These are phyloP conservation scores for Chlorophyllum brunneum DNA, from an alignment of 768 basidiomycete species.

Conservation along the genomic window DNA sequence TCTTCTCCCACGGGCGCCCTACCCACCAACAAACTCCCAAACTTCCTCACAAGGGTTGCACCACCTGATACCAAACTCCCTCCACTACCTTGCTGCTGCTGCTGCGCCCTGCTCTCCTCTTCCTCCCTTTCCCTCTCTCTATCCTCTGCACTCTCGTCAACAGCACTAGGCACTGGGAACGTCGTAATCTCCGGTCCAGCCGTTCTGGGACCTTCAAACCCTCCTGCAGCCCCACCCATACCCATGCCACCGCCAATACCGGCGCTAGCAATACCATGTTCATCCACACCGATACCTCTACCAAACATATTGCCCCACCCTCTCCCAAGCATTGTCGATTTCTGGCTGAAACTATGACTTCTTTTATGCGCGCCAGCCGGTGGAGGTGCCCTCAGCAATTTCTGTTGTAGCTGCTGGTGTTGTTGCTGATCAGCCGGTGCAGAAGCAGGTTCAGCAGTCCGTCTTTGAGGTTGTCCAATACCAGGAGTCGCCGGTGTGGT, in stretches of 20 bases:
- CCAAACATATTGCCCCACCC: conserved; percentile 66
- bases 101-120: conserved; percentile 21
- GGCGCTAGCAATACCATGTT: conserved; percentile 30
- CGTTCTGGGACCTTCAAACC: conserved; percentile 46
- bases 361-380: conserved; percentile 73
- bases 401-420: conserved; percentile 18
- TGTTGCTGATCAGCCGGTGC: conserved; percentile 25
- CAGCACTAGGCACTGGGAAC: conserved; percentile 43
- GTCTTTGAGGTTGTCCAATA: conserved; percentile 15
- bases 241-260: too few relatives aligned
- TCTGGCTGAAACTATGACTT: conserved; percentile 80
- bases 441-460: conserved; percentile 28
- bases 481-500: conserved; percentile 14
- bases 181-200: conserved; percentile 61
- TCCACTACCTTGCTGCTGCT: conserved; percentile 18
- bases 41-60: conserved; percentile 72
- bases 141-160: conserved; percentile 26
- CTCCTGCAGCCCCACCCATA: too few relatives aligned
- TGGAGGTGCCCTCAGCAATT: conserved; percentile 61
- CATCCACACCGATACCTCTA: conserved; percentile 27
- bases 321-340: conserved; percentile 49
- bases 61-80: conserved; percentile 42
- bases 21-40: conserved; percentile 64
- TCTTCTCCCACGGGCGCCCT: conserved; percentile 15
- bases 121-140: conserved; percentile 29